Evolutionary conservation across 768 basidiomycete species (phyloP).

Genomic region (Strobilomyces dryophilus): DNA sequence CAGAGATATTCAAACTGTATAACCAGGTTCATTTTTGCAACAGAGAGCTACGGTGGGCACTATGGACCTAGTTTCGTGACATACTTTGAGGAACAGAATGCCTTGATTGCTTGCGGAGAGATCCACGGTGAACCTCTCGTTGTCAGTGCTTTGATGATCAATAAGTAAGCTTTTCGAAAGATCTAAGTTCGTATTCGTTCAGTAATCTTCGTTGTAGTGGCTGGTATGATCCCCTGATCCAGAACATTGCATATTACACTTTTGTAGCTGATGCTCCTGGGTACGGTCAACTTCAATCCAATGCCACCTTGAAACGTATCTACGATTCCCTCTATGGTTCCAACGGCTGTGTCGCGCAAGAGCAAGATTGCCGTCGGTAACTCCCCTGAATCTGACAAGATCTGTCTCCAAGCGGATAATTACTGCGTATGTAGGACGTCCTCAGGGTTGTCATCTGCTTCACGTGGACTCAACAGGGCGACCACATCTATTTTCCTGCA

Average conservation of each 20-base stretch:
- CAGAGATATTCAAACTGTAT: neutral
- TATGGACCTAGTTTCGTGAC: conserved; percentile 63
- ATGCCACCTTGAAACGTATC: conserved; percentile 42
- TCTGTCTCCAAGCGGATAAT: conserved; percentile 48
- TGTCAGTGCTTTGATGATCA: conserved; percentile 62
- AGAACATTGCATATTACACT: conserved; percentile 55
- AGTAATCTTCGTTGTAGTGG: conserved; percentile 36
- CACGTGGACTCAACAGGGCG: conserved; percentile 27
- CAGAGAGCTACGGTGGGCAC: conserved; percentile 68
- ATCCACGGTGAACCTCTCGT: conserved; percentile 47
- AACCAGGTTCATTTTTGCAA: conserved; percentile 55
- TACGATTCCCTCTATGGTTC: conserved; percentile 44
- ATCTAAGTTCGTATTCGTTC: neutral
- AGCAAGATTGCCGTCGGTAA: conserved; percentile 52
- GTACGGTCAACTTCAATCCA: conserved; percentile 57
- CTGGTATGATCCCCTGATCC: conserved; percentile 63
- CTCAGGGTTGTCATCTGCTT: neutral
- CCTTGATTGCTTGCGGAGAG: conserved; percentile 40
- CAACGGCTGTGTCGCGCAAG: conserved; percentile 52
- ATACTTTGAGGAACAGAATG: conserved; percentile 62
- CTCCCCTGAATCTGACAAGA: conserved; percentile 39
- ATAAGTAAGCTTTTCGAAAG: conserved; percentile 39
- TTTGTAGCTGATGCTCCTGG: conserved; percentile 63
- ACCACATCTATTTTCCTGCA: conserved; percentile 47
- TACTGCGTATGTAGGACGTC: conserved; percentile 48